Evolutionary conservation across 1,284 basidiomycete species (phyloP).

Genomic region (Cerrena zonata): DNA sequence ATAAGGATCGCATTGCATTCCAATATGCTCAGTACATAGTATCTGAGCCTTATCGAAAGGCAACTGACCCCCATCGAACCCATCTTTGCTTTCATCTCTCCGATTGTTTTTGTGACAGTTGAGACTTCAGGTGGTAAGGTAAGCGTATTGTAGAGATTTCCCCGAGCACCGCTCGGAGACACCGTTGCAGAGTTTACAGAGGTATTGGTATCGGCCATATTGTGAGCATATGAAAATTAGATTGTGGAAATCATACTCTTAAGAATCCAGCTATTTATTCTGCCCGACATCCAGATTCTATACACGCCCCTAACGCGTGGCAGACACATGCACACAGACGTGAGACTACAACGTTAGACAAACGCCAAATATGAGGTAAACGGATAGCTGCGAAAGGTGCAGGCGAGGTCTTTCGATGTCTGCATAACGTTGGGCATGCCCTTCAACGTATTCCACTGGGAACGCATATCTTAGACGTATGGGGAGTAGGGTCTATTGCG

Average conservation of each 20-base stretch:
- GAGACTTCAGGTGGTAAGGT: slow-evolving; percentile 18
- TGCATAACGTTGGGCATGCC: too few species aligned
- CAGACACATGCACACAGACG: not conserved
- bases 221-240: too few species aligned
- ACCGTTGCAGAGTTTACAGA: too few species aligned
- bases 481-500: not conserved
- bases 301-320: slow-evolving; percentile 1
- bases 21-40: not conserved
- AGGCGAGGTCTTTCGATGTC: too few species aligned
- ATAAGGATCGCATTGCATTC: not conserved
- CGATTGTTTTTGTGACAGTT: slow-evolving; percentile 21
- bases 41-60: not conserved
- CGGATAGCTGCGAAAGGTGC: too few species aligned
- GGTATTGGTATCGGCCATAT: too few species aligned
- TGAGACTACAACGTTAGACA: not conserved
- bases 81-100: slow-evolving; percentile 23
- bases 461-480: too few species aligned
- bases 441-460: too few species aligned
- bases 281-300: not conserved
- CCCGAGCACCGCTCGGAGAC: too few species aligned
- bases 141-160: slow-evolving; percentile 10
- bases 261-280: not conserved
- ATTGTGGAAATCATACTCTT: not conserved
- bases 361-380: too few species aligned
- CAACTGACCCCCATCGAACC: slow-evolving; percentile 20